Conservation (phyloP, 768 basidiomycete genomes). For the Mycena galericulata region DNA sequence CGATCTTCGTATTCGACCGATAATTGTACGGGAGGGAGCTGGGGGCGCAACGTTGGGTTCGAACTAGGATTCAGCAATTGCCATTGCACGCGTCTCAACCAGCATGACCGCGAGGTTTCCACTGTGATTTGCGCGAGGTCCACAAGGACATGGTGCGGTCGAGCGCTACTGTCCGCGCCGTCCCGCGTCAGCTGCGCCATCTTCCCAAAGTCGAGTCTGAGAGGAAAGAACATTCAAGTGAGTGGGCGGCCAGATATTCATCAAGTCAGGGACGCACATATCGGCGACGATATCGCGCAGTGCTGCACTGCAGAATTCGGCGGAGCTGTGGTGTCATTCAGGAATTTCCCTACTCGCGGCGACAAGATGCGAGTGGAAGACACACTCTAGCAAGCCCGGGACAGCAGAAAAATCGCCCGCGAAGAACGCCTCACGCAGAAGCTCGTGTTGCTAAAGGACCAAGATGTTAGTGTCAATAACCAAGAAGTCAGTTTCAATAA, state of each 20-base stretch:
- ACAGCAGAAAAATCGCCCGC: slow-evolving; percentile 6
- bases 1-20: slow-evolving; percentile 25
- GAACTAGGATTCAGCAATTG: background rate
- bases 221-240: background rate
- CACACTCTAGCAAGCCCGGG: slow-evolving; percentile 24
- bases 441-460: slow-evolving; percentile 24
- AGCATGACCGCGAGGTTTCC: background rate
- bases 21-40: background rate
- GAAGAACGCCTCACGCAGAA: slow-evolving; percentile 19
- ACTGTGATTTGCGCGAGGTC: slow-evolving; percentile 11
- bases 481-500: background rate
- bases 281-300: slow-evolving; percentile 25
- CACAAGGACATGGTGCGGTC: background rate
- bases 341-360: no score
- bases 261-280: slow-evolving; percentile 5
- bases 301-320: slow-evolving; percentile 27
- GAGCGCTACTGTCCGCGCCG: background rate
- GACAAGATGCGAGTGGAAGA: background rate
- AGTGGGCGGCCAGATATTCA: background rate
- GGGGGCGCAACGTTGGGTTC: background rate
- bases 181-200: slow-evolving; percentile 1
- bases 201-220: slow-evolving; percentile 26
- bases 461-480: no score
- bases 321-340: slow-evolving; percentile 11
- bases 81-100: slow-evolving; percentile 15